A percentile compares a stretch with the other conserved stretches of the same genome.
Conservation (phyloP, 1,139 yeast species). For the Suhomyces terraborum region DNA sequence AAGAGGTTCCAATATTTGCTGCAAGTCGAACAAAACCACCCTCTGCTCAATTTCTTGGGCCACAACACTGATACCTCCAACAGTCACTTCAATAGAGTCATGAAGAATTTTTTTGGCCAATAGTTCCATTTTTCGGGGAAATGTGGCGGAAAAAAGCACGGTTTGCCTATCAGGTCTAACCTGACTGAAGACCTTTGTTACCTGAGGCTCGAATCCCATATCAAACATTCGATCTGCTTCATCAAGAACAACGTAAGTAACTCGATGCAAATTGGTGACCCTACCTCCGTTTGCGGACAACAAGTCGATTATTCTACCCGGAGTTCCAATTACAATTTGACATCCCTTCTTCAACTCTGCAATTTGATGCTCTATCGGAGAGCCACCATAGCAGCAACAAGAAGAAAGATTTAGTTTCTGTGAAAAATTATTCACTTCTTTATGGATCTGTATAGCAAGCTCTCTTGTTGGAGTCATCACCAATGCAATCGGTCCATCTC, state of each 20-base stretch:
- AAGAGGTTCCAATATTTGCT: slow-evolving; percentile 14
- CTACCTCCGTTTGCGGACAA: slow-evolving; percentile 83
- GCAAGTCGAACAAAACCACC: slow-evolving; percentile 57
- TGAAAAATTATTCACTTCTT: slow-evolving; percentile 65
- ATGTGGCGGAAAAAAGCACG: slow-evolving; percentile 93
- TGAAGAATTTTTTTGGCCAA: slow-evolving; percentile 66
- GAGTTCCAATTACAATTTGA: slow-evolving; percentile 88
- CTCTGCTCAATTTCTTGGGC: slow-evolving; percentile 78
- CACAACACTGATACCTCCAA: slow-evolving; percentile 82
- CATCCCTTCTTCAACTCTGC: slow-evolving; percentile 77
- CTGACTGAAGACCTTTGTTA: slow-evolving; percentile 73
- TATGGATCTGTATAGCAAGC: slow-evolving; percentile 79
- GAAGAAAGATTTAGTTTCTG: slow-evolving; percentile 49
- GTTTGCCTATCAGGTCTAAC: slow-evolving; percentile 88
- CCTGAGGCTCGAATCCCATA: slow-evolving; percentile 97
- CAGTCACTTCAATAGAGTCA: slow-evolving; percentile 73
- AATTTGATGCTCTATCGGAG: slow-evolving; percentile 80
- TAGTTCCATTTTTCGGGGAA: slow-evolving; percentile 76
- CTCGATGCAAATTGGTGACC: slow-evolving; percentile 65
- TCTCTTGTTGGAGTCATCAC: slow-evolving; percentile 93
- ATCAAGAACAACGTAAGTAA: slow-evolving; percentile 83
- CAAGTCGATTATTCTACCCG: slow-evolving; percentile 91
- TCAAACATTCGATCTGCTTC: slow-evolving; percentile 98
- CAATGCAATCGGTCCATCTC: slow-evolving; percentile 75
- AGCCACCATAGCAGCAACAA: slow-evolving; percentile 93